These are phyloP conservation scores for Begonia masoniana DNA, from an alignment of 306 rosid genomes.

Conservation along the genomic window DNA sequence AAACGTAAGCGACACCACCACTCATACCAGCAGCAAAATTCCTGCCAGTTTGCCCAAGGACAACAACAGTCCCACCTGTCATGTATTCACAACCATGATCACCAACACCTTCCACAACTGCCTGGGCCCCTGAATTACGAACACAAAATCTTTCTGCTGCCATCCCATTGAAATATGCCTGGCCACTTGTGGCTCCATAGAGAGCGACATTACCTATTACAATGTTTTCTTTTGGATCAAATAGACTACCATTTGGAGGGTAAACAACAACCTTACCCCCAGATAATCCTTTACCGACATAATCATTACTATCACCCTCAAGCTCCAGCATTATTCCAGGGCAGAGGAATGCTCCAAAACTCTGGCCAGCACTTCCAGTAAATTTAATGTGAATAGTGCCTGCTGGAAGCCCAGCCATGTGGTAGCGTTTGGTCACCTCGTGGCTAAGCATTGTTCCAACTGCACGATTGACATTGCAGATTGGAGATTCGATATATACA, in stretches of 20 bases:
- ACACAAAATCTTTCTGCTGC: constrained; percentile 99
- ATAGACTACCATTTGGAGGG: constrained; percentile 74
- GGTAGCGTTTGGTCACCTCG: constrained; percentile 81
- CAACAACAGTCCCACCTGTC: constrained; percentile 96
- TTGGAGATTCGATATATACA: constrained; percentile 71
- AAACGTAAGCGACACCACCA: constrained; percentile 89
- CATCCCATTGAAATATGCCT: constrained; percentile 98
- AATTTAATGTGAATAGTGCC: constrained; percentile 82
- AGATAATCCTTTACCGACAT: constrained; percentile 91
- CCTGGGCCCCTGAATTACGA: constrained; percentile 92
- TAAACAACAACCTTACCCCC: constrained; percentile 91
- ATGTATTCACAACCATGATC: constrained; percentile 99
- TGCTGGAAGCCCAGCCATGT: constrained; percentile 74
- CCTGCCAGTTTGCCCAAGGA: constrained; percentile 92
- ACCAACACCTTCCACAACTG: constrained; percentile 98
- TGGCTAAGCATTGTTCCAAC: constrained; percentile 99
- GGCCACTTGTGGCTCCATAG: constrained; percentile 88
- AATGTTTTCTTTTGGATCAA: constrained; percentile 88
- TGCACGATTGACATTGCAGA: constrained; percentile 72
- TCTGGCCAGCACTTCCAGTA: constrained; percentile 92
- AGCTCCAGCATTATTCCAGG: constrained; percentile 89
- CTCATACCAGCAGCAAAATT: constrained; percentile 99
- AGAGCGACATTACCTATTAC: constrained; percentile 93
- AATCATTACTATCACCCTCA: constrained; percentile 97
- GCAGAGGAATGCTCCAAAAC: constrained; percentile 98